A percentile compares a stretch with the other conserved stretches of the same genome.
Conservation (phyloP, 306 rosid species). For the Sicyos edulis region DNA sequence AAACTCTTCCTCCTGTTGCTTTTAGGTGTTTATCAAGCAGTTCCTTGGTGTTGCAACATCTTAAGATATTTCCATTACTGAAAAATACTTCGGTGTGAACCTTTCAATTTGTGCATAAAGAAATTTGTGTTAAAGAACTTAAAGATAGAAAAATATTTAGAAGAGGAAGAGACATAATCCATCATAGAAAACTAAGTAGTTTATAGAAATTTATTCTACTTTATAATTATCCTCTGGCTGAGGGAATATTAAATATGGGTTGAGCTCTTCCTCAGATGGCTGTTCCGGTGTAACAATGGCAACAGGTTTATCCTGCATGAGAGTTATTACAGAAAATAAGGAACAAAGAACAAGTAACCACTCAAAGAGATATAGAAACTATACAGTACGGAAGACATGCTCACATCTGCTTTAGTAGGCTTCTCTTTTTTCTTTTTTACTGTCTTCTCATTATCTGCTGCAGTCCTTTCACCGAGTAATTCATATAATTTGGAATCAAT, state of each 20-base stretch:
- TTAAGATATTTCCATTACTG: slow-evolving; percentile 69
- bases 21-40: slow-evolving; percentile 79
- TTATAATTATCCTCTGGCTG: slow-evolving; percentile 71
- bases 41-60: slow-evolving; percentile 78
- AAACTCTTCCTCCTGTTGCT: slow-evolving; percentile 60
- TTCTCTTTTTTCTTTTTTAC: slow-evolving; percentile 84
- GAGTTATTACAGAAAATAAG: slow-evolving; percentile 17
- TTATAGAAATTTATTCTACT: slow-evolving; percentile 34
- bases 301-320: slow-evolving; percentile 45
- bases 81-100: slow-evolving; percentile 91
- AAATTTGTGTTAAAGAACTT: background rate
- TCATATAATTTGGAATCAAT: slow-evolving; percentile 64
- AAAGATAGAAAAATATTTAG: background rate
- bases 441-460: slow-evolving; percentile 80
- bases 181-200: slow-evolving; percentile 3
- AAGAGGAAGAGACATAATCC: background rate
- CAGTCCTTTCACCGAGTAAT: slow-evolving; percentile 86
- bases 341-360: background rate
- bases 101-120: slow-evolving; percentile 36
- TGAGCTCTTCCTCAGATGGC: slow-evolving; percentile 73
- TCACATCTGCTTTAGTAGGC: slow-evolving; percentile 80
- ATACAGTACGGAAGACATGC: slow-evolving; percentile 13
- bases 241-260: slow-evolving; percentile 78
- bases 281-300: slow-evolving; percentile 50
- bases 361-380: slow-evolving; percentile 14